A percentile compares a stretch with the other conserved stretches of the same genome.
Conservation (phyloP, 1,284 basidiomycete genomes). For the Spongispora temasekensis region DNA sequence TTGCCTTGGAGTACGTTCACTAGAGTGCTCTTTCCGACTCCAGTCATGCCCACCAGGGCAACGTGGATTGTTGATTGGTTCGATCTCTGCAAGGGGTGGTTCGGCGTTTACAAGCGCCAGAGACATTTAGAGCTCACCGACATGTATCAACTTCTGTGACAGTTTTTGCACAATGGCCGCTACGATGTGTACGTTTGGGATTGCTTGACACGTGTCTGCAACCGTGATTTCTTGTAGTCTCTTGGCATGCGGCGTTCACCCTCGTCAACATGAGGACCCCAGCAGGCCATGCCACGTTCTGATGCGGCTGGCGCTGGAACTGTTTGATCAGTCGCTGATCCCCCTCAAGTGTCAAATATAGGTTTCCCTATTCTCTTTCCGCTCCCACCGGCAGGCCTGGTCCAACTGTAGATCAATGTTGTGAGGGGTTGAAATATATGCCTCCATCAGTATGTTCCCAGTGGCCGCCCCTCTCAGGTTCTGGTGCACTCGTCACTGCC, state of each 20-base stretch:
- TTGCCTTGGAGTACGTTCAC: slow-evolving; percentile 26
- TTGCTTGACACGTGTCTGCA: neutral
- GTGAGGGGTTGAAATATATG: too few relatives aligned
- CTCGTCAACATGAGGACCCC: slow-evolving; percentile 15
- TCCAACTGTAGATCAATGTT: too few relatives aligned
- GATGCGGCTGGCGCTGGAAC: too few relatives aligned
- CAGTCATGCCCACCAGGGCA: slow-evolving; percentile 27
- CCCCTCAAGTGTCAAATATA: too few relatives aligned
- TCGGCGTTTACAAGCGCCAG: slow-evolving; percentile 2
- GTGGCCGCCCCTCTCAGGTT: too few relatives aligned
- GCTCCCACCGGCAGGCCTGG: too few relatives aligned
- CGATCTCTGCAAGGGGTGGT: slow-evolving; percentile 1
- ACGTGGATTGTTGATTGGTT: slow-evolving; percentile 12
- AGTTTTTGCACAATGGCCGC: neutral
- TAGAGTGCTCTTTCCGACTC: slow-evolving; percentile 31
- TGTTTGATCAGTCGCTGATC: too few relatives aligned
- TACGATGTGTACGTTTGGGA: neutral
- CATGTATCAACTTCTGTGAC: slow-evolving; percentile 12
- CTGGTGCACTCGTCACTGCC: too few relatives aligned
- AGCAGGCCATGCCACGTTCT: slow-evolving; percentile 18
- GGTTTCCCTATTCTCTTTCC: too few relatives aligned
- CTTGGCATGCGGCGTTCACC: slow-evolving; percentile 2
- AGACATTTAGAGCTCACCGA: slow-evolving; percentile 12
- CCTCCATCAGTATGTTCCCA: too few relatives aligned
- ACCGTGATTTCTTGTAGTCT: slow-evolving; percentile 5